Percentiles rank a stretch among this genome's conserved stretches.
Conservation (phyloP, 805 yeast species). For the Teunomyces tritomae region DNA sequence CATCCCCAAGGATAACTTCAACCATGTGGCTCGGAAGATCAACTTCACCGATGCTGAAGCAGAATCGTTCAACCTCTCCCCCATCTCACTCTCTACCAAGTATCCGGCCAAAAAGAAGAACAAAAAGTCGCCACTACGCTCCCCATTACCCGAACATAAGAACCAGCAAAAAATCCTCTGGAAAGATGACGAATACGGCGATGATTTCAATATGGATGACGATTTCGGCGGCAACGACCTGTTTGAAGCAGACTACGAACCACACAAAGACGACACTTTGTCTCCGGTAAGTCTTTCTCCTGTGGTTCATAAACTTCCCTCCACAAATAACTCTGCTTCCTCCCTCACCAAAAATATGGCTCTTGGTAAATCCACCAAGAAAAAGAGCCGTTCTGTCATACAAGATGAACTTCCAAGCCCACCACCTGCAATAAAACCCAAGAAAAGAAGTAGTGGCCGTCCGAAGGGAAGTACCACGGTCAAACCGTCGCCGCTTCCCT, state of each 20-base stretch:
- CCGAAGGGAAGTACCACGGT: not conserved
- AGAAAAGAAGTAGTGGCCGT: constrained; percentile 1
- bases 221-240: constrained; percentile 8
- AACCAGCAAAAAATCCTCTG: constrained; percentile 8
- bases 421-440: constrained; percentile 12
- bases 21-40: constrained; percentile 32
- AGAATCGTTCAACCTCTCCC: constrained; percentile 28
- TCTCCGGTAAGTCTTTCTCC: constrained; percentile 19
- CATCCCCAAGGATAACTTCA: constrained; percentile 17
- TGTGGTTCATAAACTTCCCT: constrained; percentile 2
- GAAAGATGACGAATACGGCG: constrained; percentile 11
- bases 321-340: constrained; percentile 11
- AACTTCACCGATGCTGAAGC: constrained; percentile 33
- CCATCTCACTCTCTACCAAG: constrained; percentile 20
- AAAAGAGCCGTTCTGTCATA: not conserved
- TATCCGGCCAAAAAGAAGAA: constrained; percentile 17
- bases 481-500: constrained; percentile 35
- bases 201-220: constrained; percentile 8
- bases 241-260: not conserved
- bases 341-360: constrained; percentile 34
- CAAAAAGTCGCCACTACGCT: constrained; percentile 29
- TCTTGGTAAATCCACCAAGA: constrained; percentile 17
- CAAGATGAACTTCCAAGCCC: constrained; percentile 10
- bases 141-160: constrained; percentile 25
- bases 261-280: constrained; percentile 5